phyloP scores from a whole-genome alignment of 1,139 yeast genomes.

The Suhomyces yuchorum region DNA sequence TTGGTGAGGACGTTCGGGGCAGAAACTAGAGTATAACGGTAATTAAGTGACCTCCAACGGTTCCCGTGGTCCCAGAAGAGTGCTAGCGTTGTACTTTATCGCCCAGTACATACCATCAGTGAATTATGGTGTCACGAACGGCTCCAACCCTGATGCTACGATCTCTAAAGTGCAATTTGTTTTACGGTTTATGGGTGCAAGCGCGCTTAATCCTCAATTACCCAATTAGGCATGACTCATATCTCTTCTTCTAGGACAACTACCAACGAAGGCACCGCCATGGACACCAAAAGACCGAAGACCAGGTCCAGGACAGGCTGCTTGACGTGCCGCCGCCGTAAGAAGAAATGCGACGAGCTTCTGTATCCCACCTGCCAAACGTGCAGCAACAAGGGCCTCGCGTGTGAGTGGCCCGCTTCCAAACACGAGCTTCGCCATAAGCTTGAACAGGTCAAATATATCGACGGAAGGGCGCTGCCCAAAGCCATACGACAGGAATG shows the following conservation, averaged over 20 bases:
- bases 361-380: conserved; percentile 39
- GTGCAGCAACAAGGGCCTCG: conserved; percentile 28
- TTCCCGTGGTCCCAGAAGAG: too few relatives aligned
- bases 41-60: too few relatives aligned
- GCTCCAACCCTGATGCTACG: too few relatives aligned
- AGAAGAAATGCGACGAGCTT: conserved; percentile 44
- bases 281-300: conserved; percentile 14
- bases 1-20: too few relatives aligned
- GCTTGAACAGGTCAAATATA: conserved; percentile 30
- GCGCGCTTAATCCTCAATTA: conserved; percentile 34
- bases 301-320: conserved; percentile 43
- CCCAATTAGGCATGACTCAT: conserved; percentile 31
- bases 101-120: too few relatives aligned
- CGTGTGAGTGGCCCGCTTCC: conserved; percentile 38
- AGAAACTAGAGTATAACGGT: too few relatives aligned
- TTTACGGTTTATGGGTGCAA: conserved; percentile 16
- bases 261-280: neutral
- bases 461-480: conserved; percentile 11
- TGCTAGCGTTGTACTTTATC: too few relatives aligned
- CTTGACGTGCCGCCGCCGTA: conserved; percentile 41
- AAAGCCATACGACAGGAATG: conserved; percentile 4
- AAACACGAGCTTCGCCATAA: conserved; percentile 31
- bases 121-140: too few relatives aligned
- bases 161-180: conserved; percentile 1
- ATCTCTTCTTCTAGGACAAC: neutral